Percentiles rank a stretch among this genome's conserved stretches.
These are phyloP conservation scores for Avena sativa DNA, from an alignment of 176 grass and related monocot species.

Conservation along the genomic window DNA sequence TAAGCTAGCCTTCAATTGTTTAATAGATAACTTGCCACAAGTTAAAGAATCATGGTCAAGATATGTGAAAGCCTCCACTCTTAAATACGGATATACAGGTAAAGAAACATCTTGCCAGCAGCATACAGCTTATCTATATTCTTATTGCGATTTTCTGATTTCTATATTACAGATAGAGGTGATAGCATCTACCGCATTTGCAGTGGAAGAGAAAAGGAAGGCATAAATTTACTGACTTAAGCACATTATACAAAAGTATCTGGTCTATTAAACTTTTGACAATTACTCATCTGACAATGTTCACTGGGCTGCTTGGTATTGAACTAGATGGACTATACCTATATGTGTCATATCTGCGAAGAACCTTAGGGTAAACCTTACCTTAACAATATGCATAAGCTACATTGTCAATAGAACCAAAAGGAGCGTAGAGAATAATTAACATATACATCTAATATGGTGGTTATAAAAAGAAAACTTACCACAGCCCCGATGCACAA, in stretches of 20 bases:
- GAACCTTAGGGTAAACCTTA: not conserved
- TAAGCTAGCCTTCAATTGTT: not conserved
- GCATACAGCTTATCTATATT: slow-evolving; percentile 10
- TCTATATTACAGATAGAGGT: not conserved
- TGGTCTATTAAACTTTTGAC: not conserved
- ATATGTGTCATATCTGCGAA: slow-evolving; percentile 1
- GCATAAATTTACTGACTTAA: not conserved
- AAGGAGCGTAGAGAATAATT: not conserved
- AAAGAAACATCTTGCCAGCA: not conserved
- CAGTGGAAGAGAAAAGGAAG: not conserved
- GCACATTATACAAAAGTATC: not conserved
- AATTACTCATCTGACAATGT: slow-evolving; percentile 2
- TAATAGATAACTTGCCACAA: slow-evolving; percentile 5
- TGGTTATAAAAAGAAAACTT: slow-evolving; percentile 32
- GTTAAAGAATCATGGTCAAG: not conserved
- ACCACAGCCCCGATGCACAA: slow-evolving; percentile 99
- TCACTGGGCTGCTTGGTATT: not conserved
- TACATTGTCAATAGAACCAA: slow-evolving; percentile 20
- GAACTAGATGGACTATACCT: not conserved
- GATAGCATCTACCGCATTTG: not conserved
- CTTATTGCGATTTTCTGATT: not conserved
- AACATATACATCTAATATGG: slow-evolving; percentile 1
- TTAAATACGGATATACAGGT: not conserved
- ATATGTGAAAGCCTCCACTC: not conserved
- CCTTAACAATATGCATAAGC: not conserved